Base-by-base conservation (phyloP, 2,329 filamentous ascomycete genomes). In the Fusarium longipes region DNA sequence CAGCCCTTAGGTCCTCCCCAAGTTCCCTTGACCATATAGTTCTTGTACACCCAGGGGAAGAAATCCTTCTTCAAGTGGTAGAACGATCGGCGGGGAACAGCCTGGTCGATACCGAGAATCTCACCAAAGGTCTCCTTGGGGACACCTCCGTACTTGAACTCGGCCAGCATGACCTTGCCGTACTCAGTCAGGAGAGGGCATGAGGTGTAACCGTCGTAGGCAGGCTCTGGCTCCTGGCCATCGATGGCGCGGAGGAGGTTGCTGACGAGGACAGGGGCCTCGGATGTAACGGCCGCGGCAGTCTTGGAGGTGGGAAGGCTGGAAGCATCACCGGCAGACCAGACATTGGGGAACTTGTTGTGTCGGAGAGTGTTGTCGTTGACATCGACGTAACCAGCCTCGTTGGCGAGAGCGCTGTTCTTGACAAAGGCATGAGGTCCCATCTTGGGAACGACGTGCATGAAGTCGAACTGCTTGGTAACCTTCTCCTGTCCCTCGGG, bases 31-130 rank as follows among this genome's bases (percentile, higher is more conserved):
- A 89, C 82, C 82, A 88, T 84, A 35, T 81, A 82, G 35, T 85
- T 82, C 52, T 81, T 83, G 76, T 89, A 89, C 4, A 90, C 87
- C 87, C 87, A 89, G 0, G 87, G 87, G 76, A 90, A 90, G 70
- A 90, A 90, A 71, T 89, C 83, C 77, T 87, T 89, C 80, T 90
- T 90, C 42, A 90, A 68, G 68, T 89, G 79, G 67, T 87, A 90
- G 71, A 90, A 90, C 0, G 83, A 78, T 5, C 83, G 81, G 5
- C 86, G 81, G 3, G 87, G 87, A 11, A 77, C 76, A 0, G 75
- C 82, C 75, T 90, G 87, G 68, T 89, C 86, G 8, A 89, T 80
- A 1, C 86, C 87, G 15, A 89, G 75, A 72, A 76, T 77, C 5
- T 79, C 75, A 6, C 77, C 80, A 64, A 90, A 90, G 1, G 87